phyloP scores from a whole-genome alignment of 106 monocot species.

The Alisma plantagoaquatica region DNA sequence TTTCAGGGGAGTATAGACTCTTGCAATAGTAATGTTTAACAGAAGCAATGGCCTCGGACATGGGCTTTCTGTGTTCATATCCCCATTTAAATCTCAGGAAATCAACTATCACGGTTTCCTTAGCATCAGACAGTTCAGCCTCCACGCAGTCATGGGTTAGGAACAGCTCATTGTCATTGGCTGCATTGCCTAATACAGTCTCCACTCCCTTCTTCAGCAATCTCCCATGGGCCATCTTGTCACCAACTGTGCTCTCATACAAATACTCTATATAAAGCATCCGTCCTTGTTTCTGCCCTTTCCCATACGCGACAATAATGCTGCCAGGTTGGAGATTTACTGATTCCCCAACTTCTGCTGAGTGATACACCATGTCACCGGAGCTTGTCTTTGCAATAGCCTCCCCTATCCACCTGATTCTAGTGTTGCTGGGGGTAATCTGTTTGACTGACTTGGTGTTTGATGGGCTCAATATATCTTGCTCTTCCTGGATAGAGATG shows the following conservation, averaged over 20 bases:
- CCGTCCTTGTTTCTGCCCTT: too few species aligned
- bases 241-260: constrained; percentile 51
- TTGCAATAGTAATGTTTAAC: constrained; percentile 66
- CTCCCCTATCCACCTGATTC: constrained; percentile 55
- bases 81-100: constrained; percentile 57
- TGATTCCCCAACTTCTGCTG: constrained; percentile 35
- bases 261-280: constrained; percentile 69
- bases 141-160: constrained; percentile 76
- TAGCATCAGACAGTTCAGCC: constrained; percentile 54
- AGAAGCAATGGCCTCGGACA: constrained; percentile 34
- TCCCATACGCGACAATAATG: not conserved
- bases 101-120: constrained; percentile 49
- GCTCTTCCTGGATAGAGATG: constrained; percentile 11
- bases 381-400: constrained; percentile 31
- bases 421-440: constrained; percentile 19
- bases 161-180: constrained; percentile 88
- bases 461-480: constrained; percentile 18
- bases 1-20: constrained; percentile 82
- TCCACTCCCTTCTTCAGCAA: constrained; percentile 43
- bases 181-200: constrained; percentile 86
- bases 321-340: constrained; percentile 38
- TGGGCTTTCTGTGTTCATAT: constrained; percentile 51
- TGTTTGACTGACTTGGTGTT: constrained; percentile 12
- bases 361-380: constrained; percentile 53
- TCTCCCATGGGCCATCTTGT: constrained; percentile 86